These are phyloP conservation scores for Paramecium caudatum DNA, from an alignment of 73 alveolate species.

Conservation along the genomic window DNA sequence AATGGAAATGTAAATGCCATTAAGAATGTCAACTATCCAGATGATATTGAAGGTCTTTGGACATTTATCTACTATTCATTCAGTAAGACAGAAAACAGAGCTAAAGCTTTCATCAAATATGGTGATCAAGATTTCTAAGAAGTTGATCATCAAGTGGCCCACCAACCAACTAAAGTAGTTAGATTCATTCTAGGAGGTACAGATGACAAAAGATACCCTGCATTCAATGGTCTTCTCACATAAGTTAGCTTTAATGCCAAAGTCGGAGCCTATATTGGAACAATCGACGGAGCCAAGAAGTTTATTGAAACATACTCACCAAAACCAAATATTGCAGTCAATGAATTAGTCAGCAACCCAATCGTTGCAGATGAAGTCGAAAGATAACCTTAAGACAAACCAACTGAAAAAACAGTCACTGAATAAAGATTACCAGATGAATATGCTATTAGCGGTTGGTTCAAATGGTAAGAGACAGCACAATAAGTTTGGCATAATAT, in stretches of 20 bases:
- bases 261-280: slow-evolving; percentile 13
- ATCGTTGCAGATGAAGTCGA: not conserved
- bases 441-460: slow-evolving; percentile 64
- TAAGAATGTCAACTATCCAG: slow-evolving; percentile 28
- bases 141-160: not conserved
- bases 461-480: slow-evolving; percentile 41
- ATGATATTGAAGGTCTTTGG: slow-evolving; percentile 69
- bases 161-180: not conserved
- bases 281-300: slow-evolving; percentile 27
- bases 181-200: slow-evolving; percentile 36
- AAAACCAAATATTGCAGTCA: not conserved
- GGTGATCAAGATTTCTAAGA: not conserved
- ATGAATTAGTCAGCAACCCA: not conserved
- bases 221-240: slow-evolving; percentile 15
- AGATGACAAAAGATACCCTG: slow-evolving; percentile 57
- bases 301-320: not conserved
- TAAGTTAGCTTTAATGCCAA: not conserved
- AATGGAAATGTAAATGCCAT: not conserved
- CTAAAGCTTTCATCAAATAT: slow-evolving; percentile 5
- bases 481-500: slow-evolving; percentile 72
- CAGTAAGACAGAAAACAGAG: not conserved
- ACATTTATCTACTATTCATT: slow-evolving; percentile 45
- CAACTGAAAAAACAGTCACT: not conserved
- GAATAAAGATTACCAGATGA: slow-evolving; percentile 42
- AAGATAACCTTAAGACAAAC: slow-evolving; percentile 35